Base-by-base conservation (phyloP, 1,284 basidiomycete species). In the Polyporus tsugae region DNA sequence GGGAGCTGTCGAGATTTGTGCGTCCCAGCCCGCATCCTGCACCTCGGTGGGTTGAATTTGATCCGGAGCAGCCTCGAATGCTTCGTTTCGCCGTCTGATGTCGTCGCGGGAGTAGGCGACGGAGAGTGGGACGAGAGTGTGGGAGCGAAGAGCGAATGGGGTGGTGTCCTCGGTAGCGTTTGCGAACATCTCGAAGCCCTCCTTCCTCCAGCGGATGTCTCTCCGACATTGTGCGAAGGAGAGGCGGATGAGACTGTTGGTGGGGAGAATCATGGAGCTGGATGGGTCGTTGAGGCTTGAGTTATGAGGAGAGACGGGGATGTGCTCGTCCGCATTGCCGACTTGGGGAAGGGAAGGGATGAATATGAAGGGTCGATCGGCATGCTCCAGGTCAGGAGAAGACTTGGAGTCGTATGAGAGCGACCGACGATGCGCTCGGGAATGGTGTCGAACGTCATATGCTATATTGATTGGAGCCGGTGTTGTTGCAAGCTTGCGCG, bases 111-210 rank as follows among this genome's bases (percentile, higher is more conserved):
- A 64, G 49, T 64, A 67, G 6, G 74, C 74, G 13, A 72, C 62
- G 33, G 68, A 62, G n/a, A 75, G 70, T 13, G 70, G 70, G 33
- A 75, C 68, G 7, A 74, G 67, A 3, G 58, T 67, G 2, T 68
- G 69, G 6, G 65, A 55, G 19, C 68, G 66, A 39, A 70, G 22
- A 10, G 71, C 69, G 59, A 71, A 69, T 0, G 73, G 69, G 3
- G 49, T 68, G 38, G n/a, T 33, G 13, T 67, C 64, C 1, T n/a
- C 46, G 46, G 46, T 17, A 38, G 62, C 57, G n/a, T 65, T 64
- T 13, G 49, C 29, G 17, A 49, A 19, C 71, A 72, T 74, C 63
- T 75, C 73, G 63, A 75, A 73, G 33, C 72, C 75, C 39, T 75
- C 75, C 17, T 44, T 46, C 9, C 75, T 71, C 60, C 72, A 66